These are phyloP conservation scores for Salvia miltiorrhiza DNA, from an alignment of 257 asterid genomes.

Conservation along the genomic window DNA sequence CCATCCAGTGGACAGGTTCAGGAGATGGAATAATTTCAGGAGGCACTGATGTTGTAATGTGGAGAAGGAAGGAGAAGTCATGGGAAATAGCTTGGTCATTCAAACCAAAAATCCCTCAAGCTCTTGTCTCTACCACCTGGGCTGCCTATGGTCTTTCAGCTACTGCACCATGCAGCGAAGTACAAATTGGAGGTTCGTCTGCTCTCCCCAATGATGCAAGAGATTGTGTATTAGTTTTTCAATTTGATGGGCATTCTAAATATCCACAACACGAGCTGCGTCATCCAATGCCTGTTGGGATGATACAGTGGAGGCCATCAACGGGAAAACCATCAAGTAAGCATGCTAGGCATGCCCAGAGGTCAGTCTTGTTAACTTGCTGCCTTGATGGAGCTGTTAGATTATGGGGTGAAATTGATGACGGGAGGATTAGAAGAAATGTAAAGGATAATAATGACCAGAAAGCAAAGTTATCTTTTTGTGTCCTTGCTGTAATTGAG, in stretches of 20 bases:
- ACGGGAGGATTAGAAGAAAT: conserved; percentile 63
- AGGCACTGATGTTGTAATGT: conserved; percentile 78
- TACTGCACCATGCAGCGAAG: conserved; percentile 60
- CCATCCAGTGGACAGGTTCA: conserved; percentile 89
- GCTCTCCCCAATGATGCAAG: conserved; percentile 41
- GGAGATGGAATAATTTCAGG: conserved; percentile 88
- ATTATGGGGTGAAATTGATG: conserved; percentile 91
- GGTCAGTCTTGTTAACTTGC: conserved; percentile 75
- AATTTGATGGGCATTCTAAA: conserved; percentile 42
- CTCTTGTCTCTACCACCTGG: conserved; percentile 78
- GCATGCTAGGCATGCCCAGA: conserved; percentile 41
- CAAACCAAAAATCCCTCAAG: conserved; percentile 69
- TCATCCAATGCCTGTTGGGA: conserved; percentile 77
- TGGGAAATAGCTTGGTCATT: conserved; percentile 96
- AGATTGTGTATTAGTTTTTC: conserved; percentile 56
- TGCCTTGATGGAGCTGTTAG: conserved; percentile 87
- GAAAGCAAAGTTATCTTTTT: conserved; percentile 52
- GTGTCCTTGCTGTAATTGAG: conserved; percentile 75
- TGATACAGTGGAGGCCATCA: conserved; percentile 95
- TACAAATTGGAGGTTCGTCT: conserved; percentile 31
- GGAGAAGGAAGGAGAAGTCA: conserved; percentile 65
- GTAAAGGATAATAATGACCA: conserved; percentile 65
- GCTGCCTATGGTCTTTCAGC: conserved; percentile 70
- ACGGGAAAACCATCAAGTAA: conserved; percentile 50
- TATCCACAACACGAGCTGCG: conserved; percentile 52